Conservation (phyloP, 108 stramenopile genomes). For the Chaetoceros muelleri region DNA sequence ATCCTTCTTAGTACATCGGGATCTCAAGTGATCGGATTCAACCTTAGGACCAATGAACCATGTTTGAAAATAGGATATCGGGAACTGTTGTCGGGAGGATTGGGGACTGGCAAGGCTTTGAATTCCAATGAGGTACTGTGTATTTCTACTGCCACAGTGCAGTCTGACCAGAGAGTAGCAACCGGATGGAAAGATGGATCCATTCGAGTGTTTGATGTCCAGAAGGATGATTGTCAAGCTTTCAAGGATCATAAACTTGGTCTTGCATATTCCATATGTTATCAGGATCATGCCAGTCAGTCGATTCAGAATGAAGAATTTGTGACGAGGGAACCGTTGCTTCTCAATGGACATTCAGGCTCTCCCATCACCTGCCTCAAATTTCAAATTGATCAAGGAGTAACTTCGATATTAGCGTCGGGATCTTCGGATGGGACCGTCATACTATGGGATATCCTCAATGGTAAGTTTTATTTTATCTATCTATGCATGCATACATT, state of each 20-base stretch:
- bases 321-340: constrained; percentile 51
- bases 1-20: constrained; percentile 54
- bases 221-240: constrained; percentile 15
- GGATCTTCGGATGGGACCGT: constrained; percentile 86
- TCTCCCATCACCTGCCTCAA: constrained; percentile 52
- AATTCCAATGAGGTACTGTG: constrained; percentile 62
- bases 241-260: constrained; percentile 10
- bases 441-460: constrained; percentile 89
- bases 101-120: constrained; percentile 69
- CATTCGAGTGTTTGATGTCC: constrained; percentile 51
- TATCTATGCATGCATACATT: not conserved
- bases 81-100: constrained; percentile 42
- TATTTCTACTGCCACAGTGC: constrained; percentile 7
- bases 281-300: too few relatives aligned
- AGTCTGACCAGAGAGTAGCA: constrained; percentile 36
- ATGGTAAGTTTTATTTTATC: not conserved
- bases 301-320: constrained; percentile 30
- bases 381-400: constrained; percentile 35
- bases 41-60: constrained; percentile 40
- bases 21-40: constrained; percentile 52
- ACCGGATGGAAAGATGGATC: constrained; percentile 82
- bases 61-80: constrained; percentile 51
- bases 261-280: not conserved
- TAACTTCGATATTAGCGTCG: constrained; percentile 41
- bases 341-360: constrained; percentile 71